These are phyloP conservation scores for Arachnopeziza araneosa DNA, from an alignment of 2,329 filamentous ascomycete genomes.

Conservation along the genomic window DNA sequence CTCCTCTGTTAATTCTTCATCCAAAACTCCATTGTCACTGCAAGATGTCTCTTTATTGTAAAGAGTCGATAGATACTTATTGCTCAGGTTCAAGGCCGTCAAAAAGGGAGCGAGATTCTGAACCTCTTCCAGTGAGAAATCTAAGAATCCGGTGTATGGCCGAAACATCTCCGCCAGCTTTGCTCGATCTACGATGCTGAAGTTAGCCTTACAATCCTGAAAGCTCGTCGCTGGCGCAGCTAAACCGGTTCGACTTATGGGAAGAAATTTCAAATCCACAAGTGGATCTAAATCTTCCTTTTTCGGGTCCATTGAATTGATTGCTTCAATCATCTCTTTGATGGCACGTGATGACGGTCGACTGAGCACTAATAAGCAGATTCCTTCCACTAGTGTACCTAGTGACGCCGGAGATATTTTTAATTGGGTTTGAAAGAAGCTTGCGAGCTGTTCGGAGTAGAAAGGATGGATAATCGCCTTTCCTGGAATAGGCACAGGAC, in stretches of 20 bases:
- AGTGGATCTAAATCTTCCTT: slow-evolving; percentile 1
- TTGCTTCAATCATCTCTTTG: slow-evolving; percentile 13
- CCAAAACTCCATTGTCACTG: slow-evolving; percentile 1
- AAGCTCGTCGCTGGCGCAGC: background rate
- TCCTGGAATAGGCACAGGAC: slow-evolving; percentile 14
- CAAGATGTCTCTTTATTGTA: slow-evolving; percentile 10
- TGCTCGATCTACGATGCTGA: slow-evolving; percentile 8
- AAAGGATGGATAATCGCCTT: slow-evolving; percentile 7
- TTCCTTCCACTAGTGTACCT: slow-evolving; percentile 11
- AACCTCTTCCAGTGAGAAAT: slow-evolving; percentile 12
- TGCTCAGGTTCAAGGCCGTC: slow-evolving; percentile 1
- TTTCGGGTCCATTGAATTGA: slow-evolving; percentile 11
- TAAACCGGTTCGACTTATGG: background rate
- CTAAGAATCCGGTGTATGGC: slow-evolving; percentile 4
- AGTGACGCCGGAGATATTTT: slow-evolving; percentile 14
- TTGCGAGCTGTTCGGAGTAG: slow-evolving; percentile 4
- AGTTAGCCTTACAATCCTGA: slow-evolving; percentile 1
- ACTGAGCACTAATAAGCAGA: slow-evolving; percentile 3
- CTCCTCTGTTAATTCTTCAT: slow-evolving; percentile 3
- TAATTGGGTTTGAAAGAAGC: slow-evolving; percentile 11
- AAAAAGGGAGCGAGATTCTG: slow-evolving; percentile 9
- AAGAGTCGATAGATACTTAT: slow-evolving; percentile 5
- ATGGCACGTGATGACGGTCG: slow-evolving; percentile 3
- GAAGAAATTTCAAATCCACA: slow-evolving; percentile 4
- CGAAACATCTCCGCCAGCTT: slow-evolving; percentile 11